phyloP scores from a whole-genome alignment of 495 filamentous ascomycete species.

The Apodospora peruviana region DNA sequence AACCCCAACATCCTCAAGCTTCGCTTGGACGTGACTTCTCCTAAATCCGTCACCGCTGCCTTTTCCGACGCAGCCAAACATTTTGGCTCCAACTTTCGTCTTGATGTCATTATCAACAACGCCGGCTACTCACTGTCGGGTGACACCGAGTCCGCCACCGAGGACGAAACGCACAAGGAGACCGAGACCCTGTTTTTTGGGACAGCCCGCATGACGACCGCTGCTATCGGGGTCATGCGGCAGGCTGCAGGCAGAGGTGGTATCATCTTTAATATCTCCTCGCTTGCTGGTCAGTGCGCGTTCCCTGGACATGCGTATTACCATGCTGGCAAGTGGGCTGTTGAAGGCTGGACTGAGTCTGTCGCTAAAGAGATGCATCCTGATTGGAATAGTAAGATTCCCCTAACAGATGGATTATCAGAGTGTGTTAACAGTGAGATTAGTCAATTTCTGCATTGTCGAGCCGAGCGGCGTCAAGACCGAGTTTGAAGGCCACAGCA shows the following conservation, averaged over 20 bases:
- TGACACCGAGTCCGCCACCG: constrained; percentile 39
- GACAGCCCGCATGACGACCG: constrained; percentile 37
- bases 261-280: constrained; percentile 48
- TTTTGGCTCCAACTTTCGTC: constrained; percentile 29
- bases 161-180: constrained; percentile 33
- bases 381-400: constrained; percentile 36
- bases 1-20: constrained; percentile 37
- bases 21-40: constrained; percentile 39
- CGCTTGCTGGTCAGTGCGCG: constrained; percentile 42
- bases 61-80: constrained; percentile 28
- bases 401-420: not conserved
- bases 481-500: constrained; percentile 31
- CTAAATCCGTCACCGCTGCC: constrained; percentile 33
- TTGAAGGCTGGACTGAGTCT: constrained; percentile 52
- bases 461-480: constrained; percentile 50
- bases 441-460: constrained; percentile 41
- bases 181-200: constrained; percentile 54
- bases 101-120: constrained; percentile 55
- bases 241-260: constrained; percentile 40
- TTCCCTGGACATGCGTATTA: constrained; percentile 47
- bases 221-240: constrained; percentile 42
- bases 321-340: constrained; percentile 50
- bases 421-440: not conserved
- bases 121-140: constrained; percentile 47
- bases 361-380: constrained; percentile 45